Evolutionary conservation across 2,329 filamentous ascomycete genomes (phyloP).

Genomic region (Monilinia fructicola): DNA sequence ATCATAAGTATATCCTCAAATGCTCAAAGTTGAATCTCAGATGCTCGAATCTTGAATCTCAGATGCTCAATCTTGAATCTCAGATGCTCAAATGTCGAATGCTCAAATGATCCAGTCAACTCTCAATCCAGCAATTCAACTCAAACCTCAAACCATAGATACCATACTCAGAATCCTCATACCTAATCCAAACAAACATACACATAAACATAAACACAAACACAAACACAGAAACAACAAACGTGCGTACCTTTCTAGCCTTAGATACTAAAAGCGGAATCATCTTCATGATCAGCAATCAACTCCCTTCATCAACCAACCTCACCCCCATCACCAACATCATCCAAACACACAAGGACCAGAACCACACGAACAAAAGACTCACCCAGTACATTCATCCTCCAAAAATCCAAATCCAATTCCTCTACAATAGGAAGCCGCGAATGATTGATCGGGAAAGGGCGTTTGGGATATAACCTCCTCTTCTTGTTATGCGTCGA

Average conservation of each 20-base stretch:
- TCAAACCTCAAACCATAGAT: not conserved
- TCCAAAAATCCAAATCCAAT: constrained; percentile 9
- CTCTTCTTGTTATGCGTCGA: not conserved
- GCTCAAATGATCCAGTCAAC: too few species aligned
- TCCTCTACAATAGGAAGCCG: not conserved
- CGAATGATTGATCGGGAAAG: not conserved
- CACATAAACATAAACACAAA: not conserved
- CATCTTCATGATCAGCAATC: constrained; percentile 12
- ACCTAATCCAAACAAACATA: not conserved
- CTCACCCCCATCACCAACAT: not conserved
- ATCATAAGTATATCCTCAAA: not conserved
- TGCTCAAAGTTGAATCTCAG: too few species aligned
- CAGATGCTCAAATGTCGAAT: too few species aligned
- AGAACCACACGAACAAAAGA: not conserved
- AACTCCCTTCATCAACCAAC: not conserved
- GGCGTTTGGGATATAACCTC: too few species aligned
- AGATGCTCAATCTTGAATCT: too few species aligned
- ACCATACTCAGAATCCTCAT: not conserved
- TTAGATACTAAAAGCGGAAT: constrained; percentile 20
- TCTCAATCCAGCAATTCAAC: too few species aligned
- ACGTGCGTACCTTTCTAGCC: constrained; percentile 20
- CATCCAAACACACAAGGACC: not conserved
- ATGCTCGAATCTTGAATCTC: too few species aligned
- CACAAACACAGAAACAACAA: not conserved
- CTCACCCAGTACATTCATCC: constrained; percentile 21